Conservation (phyloP, 2,329 filamentous ascomycete genomes). For the Diaporthe ampelina region DNA sequence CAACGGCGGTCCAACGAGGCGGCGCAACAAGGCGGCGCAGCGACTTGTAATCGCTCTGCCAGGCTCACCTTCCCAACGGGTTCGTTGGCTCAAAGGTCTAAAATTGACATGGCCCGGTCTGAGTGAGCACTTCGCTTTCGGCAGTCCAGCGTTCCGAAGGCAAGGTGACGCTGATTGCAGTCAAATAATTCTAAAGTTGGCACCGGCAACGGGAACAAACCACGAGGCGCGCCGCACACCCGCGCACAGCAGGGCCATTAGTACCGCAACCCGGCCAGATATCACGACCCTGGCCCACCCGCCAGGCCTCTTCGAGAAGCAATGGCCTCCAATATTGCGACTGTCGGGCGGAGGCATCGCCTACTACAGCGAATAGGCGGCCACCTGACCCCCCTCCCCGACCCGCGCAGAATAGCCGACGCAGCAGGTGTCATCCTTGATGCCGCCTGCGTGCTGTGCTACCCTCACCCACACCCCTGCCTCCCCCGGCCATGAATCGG, state of each 20-base stretch:
- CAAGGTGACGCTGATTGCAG: slow-evolving; percentile 16
- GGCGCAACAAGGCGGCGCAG: background rate
- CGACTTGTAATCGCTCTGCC: background rate
- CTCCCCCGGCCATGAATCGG: slow-evolving; percentile 9
- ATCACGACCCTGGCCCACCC: slow-evolving; percentile 18
- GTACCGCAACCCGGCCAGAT: slow-evolving; percentile 23
- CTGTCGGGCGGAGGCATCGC: slow-evolving; percentile 32
- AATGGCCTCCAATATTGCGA: slow-evolving; percentile 33
- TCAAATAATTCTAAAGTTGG: slow-evolving; percentile 27
- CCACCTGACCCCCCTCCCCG: slow-evolving; percentile 12
- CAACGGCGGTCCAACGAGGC: slow-evolving; percentile 7
- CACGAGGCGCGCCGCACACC: slow-evolving; percentile 16
- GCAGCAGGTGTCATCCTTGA: slow-evolving; percentile 24
- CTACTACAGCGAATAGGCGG: slow-evolving; percentile 22
- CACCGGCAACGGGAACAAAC: slow-evolving; percentile 2
- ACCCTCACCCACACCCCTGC: background rate
- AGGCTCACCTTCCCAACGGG: background rate
- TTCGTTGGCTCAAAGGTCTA: background rate
- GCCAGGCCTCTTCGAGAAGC: slow-evolving; percentile 29
- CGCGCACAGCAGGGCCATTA: slow-evolving; percentile 5
- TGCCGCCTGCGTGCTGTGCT: background rate
- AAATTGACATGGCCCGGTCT: slow-evolving; percentile 3
- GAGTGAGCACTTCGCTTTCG: slow-evolving; percentile 28
- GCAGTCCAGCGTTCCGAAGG: slow-evolving; percentile 18
- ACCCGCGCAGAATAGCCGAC: slow-evolving; percentile 22